phyloP scores from a whole-genome alignment of 164 flowering plant genomes.

The Chimonanthus salicifolius region DNA sequence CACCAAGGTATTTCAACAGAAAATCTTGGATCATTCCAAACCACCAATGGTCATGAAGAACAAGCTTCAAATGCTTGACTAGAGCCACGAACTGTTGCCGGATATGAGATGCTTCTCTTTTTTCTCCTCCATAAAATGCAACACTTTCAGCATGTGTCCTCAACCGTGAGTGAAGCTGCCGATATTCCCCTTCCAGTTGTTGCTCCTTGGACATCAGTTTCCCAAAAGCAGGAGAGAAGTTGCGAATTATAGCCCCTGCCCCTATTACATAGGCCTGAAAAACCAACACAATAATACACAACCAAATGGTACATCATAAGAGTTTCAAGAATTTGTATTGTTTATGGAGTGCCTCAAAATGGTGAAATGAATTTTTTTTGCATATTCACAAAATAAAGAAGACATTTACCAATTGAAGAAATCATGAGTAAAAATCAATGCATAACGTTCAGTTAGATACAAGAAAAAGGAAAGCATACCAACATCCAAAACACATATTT shows the following conservation, averaged over 20 bases:
- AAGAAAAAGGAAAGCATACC: conserved; percentile 38
- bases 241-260: conserved; percentile 74
- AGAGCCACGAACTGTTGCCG: conserved; percentile 73
- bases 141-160: conserved; percentile 98
- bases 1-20: conserved; percentile 92
- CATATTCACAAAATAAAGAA: not conserved
- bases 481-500: conserved; percentile 94
- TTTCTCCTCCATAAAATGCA: conserved; percentile 97
- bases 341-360: not conserved
- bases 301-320: not conserved
- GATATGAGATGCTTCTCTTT: conserved; percentile 84
- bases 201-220: conserved; percentile 94
- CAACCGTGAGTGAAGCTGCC: conserved; percentile 90
- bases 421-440: not conserved
- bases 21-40: conserved; percentile 99
- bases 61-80: conserved; percentile 64
- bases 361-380: not conserved
- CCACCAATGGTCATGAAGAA: conserved; percentile 99
- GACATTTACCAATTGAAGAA: not conserved
- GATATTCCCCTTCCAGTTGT: conserved; percentile 94
- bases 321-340: not conserved
- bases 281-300: conserved; percentile 4
- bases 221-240: conserved; percentile 97
- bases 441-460: not conserved
- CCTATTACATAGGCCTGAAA: conserved; percentile 86